phyloP scores from a whole-genome alignment of 352 stramenopile species.

The Hyaloperonospora arabidopsidis region DNA sequence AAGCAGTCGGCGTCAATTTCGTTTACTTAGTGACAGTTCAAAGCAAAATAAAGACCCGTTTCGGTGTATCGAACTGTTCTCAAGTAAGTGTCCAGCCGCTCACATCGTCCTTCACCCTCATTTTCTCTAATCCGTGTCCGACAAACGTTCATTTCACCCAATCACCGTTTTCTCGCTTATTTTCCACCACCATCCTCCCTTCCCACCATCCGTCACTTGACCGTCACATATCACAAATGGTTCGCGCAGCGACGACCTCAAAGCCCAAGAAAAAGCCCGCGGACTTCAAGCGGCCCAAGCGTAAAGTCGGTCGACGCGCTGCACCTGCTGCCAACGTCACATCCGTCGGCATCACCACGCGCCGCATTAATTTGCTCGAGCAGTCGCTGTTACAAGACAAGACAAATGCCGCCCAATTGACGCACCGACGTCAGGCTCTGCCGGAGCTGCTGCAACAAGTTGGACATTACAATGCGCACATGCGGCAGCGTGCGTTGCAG shows the following conservation, averaged over 20 bases:
- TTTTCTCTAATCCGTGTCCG: too few relatives aligned
- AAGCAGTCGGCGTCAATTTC: too few relatives aligned
- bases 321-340: conserved; percentile 69
- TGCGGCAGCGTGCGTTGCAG: conserved; percentile 63
- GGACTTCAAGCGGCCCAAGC: conserved; percentile 84
- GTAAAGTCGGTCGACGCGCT: conserved; percentile 71
- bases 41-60: too few relatives aligned
- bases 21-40: too few relatives aligned
- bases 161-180: too few relatives aligned
- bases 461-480: conserved; percentile 75
- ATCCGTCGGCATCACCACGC: conserved; percentile 60
- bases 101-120: too few relatives aligned
- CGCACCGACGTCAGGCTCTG: conserved; percentile 56
- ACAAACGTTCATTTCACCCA: too few relatives aligned
- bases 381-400: conserved; percentile 75
- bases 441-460: conserved; percentile 60
- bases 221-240: conserved; percentile 29
- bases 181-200: too few relatives aligned
- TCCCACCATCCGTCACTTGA: neutral
- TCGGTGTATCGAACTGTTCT: too few relatives aligned
- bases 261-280: conserved; percentile 79
- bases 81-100: too few relatives aligned
- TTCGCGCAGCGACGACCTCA: conserved; percentile 34
- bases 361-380: conserved; percentile 77
- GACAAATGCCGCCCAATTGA: conserved; percentile 41